phyloP scores from a whole-genome alignment of 129 eudicot species.

The Smallanthus sonchifolius region DNA sequence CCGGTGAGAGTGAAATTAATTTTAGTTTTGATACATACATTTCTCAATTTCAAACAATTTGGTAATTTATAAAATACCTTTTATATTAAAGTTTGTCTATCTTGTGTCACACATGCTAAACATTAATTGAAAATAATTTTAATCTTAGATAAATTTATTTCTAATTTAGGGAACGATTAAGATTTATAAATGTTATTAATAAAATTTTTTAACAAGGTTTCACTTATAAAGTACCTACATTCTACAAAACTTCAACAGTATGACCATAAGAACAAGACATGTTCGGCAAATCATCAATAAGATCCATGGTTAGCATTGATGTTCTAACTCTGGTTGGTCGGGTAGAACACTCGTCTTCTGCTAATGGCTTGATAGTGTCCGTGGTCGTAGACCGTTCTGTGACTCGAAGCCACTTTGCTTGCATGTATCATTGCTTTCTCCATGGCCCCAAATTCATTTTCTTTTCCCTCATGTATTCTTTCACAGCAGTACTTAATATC shows the following conservation, averaged over 20 bases:
- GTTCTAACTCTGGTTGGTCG: conserved; percentile 39
- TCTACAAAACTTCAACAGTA: conserved; percentile 17
- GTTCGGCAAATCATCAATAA: conserved; percentile 42
- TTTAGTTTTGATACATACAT: too few relatives aligned
- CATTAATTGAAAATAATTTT: background rate
- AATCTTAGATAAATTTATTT: too few relatives aligned
- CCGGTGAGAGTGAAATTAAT: background rate
- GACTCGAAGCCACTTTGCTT: conserved; percentile 74
- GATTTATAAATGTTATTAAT: background rate
- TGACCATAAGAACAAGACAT: conserved; percentile 22
- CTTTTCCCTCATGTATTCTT: conserved; percentile 69
- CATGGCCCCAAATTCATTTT: conserved; percentile 89
- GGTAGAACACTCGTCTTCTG: conserved; percentile 23
- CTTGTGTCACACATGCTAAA: background rate
- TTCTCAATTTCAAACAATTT: too few relatives aligned
- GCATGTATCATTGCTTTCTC: conserved; percentile 78
- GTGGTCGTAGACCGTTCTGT: conserved; percentile 33
- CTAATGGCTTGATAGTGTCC: background rate
- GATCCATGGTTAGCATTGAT: conserved; percentile 68
- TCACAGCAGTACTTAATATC: conserved; percentile 55
- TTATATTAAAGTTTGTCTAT: background rate
- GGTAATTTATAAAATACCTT: background rate
- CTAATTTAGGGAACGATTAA: background rate
- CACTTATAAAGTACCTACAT: background rate
- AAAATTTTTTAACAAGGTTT: background rate